Percentiles rank a stretch among this genome's conserved stretches.
These are phyloP conservation scores for Linnemannia exigua DNA, from an alignment of 192 early-diverging fungal genomes.

Conservation along the genomic window DNA sequence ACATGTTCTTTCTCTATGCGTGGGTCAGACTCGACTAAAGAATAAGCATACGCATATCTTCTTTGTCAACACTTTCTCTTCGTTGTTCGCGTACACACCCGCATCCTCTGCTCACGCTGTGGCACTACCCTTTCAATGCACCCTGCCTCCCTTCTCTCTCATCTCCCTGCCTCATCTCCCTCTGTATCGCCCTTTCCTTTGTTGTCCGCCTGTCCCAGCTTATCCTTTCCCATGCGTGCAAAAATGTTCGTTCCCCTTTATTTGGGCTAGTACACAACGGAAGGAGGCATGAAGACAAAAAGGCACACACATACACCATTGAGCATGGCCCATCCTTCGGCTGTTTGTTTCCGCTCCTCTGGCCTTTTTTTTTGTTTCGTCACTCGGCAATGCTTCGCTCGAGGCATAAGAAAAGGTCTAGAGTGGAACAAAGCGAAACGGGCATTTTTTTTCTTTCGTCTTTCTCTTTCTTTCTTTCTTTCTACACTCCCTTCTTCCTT, in stretches of 20 bases:
- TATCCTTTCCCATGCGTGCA: background rate
- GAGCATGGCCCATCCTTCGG: background rate
- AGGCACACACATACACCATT: background rate
- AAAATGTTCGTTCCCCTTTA: background rate
- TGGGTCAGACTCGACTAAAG: background rate
- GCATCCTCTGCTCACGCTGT: background rate
- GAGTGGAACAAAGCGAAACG: background rate
- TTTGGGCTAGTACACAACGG: background rate
- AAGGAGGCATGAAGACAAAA: background rate
- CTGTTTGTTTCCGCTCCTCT: too few relatives aligned
- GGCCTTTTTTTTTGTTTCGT: background rate
- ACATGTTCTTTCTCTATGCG: background rate
- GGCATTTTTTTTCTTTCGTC: background rate
- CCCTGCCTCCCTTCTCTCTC: background rate
- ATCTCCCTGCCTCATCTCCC: background rate
- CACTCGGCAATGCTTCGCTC: slow-evolving; percentile 2
- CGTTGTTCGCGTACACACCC: background rate
- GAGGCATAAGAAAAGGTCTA: background rate
- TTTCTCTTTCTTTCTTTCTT: background rate
- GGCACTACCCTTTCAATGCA: background rate
- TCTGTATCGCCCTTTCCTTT: too few relatives aligned
- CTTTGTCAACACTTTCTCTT: background rate
- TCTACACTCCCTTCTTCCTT: slow-evolving; percentile 16
- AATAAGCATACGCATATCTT: too few relatives aligned
- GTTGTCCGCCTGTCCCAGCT: too few relatives aligned